Base-by-base conservation (phyloP, 2,329 filamentous ascomycete genomes). In the Beauveria medogensis region DNA sequence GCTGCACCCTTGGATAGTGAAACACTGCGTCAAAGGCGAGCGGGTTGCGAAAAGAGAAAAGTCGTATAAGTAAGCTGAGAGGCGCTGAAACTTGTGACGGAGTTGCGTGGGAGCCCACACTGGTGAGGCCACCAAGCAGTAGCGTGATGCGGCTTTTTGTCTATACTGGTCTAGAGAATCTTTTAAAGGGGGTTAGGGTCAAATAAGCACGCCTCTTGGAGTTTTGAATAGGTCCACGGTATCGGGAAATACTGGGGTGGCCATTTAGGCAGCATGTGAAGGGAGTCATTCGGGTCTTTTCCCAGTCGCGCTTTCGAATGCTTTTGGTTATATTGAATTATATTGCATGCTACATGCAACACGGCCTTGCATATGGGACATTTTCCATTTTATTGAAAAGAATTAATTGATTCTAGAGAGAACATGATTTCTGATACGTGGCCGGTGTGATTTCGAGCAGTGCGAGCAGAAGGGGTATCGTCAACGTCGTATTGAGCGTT, bases 1-100 rank as follows among this genome's bases (percentile, higher is more conserved):
- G 73, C 82, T 82, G 57, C 94, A 97, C 73, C 93, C 94, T 20
- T 99, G 94, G 94, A 96, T 99, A 69, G 73, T 97, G 67, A 97
- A 97, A 80, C 91, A 97, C 74, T 97, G 93, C 73, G 82, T 88
- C 65, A 85, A 84, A 75, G 80, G 81, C n/a, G 80, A 83, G 70
- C 74, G 80, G 59, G 78, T 77, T 6, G 67, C 76, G 43, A 81
- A 78, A 70, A 78, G 78, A 62, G 83, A 83, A 66, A 80, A 76
- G 71, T 69, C 70, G 59, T 59, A 47, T 9, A 60, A 50, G 50
- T 57, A 43, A 63, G 51, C 51, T 40, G 41, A 53, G 26, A n/a
- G 40, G 37, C 24, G 48, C 40, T 10, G 34, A 26, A 40, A 43
- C 58, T 47, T 48, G 37, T 53, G 56, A 59, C 56, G 56, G 52